These are phyloP conservation scores for Hemisphaericaspora subhashii DNA, from an alignment of 1,139 yeast genomes.

Conservation along the genomic window DNA sequence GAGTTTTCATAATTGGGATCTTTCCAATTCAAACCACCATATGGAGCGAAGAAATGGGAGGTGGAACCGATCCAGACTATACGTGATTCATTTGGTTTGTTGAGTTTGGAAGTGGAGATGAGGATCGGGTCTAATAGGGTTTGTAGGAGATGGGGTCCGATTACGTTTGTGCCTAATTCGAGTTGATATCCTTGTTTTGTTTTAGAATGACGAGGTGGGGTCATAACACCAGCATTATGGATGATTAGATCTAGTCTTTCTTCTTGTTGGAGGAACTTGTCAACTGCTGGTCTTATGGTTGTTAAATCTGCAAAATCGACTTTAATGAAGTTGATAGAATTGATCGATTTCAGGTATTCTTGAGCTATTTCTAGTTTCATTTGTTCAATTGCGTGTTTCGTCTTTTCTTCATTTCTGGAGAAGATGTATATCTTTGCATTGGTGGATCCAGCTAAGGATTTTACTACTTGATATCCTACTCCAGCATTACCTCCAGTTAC, in stretches of 20 bases:
- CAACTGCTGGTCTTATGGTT: conserved; percentile 40
- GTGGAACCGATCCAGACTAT: conserved; percentile 48
- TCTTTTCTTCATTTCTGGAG: conserved; percentile 6
- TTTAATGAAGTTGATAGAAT: conserved; percentile 6
- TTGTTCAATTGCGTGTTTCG: conserved; percentile 8
- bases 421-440: conserved; percentile 27
- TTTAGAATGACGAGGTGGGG: conserved; percentile 29
- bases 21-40: conserved; percentile 15
- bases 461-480: conserved; percentile 27
- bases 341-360: conserved; percentile 4
- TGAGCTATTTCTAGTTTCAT: conserved; percentile 10
- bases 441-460: conserved; percentile 31
- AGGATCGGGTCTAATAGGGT: conserved; percentile 42
- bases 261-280: conserved; percentile 21
- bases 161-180: conserved; percentile 42
- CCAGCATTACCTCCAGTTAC: conserved; percentile 13
- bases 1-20: conserved; percentile 5
- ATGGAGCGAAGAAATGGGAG: conserved; percentile 36
- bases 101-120: conserved; percentile 23
- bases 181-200: conserved; percentile 12
- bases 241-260: conserved; percentile 39
- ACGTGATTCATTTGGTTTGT: conserved; percentile 21
- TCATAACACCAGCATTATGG: conserved; percentile 52
- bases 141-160: conserved; percentile 50
- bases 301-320: conserved; percentile 36